These are phyloP conservation scores for Chytridium lagenaria DNA, from an alignment of 371 early-diverging fungal species.

Conservation along the genomic window DNA sequence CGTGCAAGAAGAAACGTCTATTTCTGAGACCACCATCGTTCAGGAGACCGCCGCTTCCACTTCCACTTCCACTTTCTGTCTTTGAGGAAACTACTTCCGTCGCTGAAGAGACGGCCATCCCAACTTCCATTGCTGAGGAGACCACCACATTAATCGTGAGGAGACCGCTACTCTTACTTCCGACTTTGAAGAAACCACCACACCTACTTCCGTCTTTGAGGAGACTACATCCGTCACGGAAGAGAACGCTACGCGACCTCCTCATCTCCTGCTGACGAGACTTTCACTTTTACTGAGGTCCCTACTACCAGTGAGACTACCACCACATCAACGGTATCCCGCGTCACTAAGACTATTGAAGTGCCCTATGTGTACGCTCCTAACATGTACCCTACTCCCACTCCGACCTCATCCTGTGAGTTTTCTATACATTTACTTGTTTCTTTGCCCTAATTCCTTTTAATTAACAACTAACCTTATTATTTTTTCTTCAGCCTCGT, in stretches of 20 bases:
- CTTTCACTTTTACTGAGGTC: not conserved
- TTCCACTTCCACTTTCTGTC: not conserved
- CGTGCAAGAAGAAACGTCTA: not conserved
- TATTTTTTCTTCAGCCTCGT: not conserved
- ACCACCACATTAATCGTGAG: not conserved
- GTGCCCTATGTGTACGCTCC: not conserved
- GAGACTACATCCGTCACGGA: not conserved
- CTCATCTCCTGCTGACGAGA: not conserved
- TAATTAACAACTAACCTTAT: not conserved
- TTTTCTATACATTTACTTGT: no score
- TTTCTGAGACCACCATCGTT: slow-evolving; percentile 12
- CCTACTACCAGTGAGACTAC: not conserved
- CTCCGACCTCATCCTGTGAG: not conserved
- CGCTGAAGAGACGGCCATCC: not conserved
- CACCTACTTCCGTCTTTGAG: not conserved
- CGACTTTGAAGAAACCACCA: not conserved
- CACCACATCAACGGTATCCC: not conserved
- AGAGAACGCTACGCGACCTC: not conserved
- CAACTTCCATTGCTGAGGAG: not conserved
- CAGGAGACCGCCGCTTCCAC: not conserved
- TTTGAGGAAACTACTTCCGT: not conserved
- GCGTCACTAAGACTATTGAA: not conserved
- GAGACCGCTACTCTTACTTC: not conserved
- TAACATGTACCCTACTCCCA: not conserved
- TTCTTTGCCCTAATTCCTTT: no score